These are phyloP conservation scores for Chlorella sp. DNA, from an alignment of 139 green algal species.

Conservation along the genomic window DNA sequence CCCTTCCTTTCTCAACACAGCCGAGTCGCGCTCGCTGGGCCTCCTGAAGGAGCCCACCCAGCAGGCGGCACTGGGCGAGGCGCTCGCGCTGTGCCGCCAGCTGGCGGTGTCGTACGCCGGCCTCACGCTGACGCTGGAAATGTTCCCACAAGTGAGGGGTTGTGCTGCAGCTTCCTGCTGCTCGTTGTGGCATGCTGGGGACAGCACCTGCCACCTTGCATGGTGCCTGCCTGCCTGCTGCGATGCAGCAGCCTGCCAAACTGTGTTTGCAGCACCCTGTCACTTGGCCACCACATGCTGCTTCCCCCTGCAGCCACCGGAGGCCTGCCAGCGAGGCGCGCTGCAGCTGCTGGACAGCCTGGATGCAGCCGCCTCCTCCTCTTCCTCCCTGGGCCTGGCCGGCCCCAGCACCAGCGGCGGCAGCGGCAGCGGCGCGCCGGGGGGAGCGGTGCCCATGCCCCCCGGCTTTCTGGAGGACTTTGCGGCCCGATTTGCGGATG, in stretches of 20 bases:
- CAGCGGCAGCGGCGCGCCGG: background rate
- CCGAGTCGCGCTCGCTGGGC: constrained; percentile 53
- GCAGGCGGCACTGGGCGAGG: constrained; percentile 38
- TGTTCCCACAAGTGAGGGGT: constrained; percentile 79
- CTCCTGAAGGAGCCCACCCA: constrained; percentile 32
- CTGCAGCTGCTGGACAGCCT: constrained; percentile 82
- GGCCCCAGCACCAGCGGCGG: background rate
- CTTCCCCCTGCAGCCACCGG: constrained; percentile 59
- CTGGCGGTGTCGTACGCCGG: constrained; percentile 86
- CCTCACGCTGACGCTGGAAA: constrained; percentile 78
- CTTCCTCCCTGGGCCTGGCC: background rate
- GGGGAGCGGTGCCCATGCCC: constrained; percentile 63
- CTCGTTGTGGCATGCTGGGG: too few species aligned
- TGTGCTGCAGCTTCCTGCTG: too few species aligned
- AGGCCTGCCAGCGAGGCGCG: constrained; percentile 52
- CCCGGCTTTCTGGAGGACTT: constrained; percentile 87
- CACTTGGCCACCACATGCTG: background rate
- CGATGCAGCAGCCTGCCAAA: too few species aligned
- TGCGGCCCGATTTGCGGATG: constrained; percentile 68
- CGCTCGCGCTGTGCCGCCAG: constrained; percentile 59
- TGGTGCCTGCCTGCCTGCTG: too few species aligned
- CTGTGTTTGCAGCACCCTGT: too few species aligned
- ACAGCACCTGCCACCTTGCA: too few species aligned
- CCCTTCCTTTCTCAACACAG: too few species aligned
- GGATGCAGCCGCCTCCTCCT: background rate